Evolutionary conservation across 2,329 filamentous ascomycete genomes (phyloP), one percentile per base, ranked within the genome.

Genomic region (Aspergillus melleus): DNA sequence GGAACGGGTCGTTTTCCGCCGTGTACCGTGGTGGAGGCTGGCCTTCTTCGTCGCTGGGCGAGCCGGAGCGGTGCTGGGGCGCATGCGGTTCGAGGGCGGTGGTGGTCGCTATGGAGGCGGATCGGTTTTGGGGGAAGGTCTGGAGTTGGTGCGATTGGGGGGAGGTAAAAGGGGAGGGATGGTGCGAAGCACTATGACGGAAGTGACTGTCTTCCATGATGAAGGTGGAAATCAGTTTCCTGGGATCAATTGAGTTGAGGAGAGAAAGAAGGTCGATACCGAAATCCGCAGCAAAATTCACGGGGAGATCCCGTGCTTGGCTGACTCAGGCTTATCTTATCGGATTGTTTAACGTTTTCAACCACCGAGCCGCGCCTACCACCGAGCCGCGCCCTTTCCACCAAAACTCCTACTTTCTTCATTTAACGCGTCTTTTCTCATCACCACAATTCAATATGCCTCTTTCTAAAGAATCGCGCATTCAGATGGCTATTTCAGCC

Each of bases 1-100:
- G 86, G 76, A 92, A 95, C 0, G 94, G 94, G 68, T 98, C 94
- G 69, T 86, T 89, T 65, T 88, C 86, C 26, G 77, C 75, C 20
- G 82, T 85, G 69, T 88, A 85, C 9, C 81, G 81, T 0, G 88
- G 87, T 0, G 77, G 75, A 11, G 71, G 69, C 47, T 75, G 73
- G n/a, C 72, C 70, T 69, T 84, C 82, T 59, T 81, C 74, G 61
- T 84, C 81, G 47, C 66, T 69, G 62, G 67, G 58, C 22, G 50
- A 58, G 52, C 42, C 58, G 30, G 39, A 51, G 20, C 63, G 69
- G 30, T 74, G 71, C 22, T 70, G 68, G 1, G 67, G 61, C 19
- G 52, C 49, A 39, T 36, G 58, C 51, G 53, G 61, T 56, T 81
- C 79, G 49, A 80, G 66, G n/a, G 77, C 79, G 5, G 77, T 81